Evolutionary conservation across 2,329 filamentous ascomycete species (phyloP).

Genomic region (Alternaria sp.): DNA sequence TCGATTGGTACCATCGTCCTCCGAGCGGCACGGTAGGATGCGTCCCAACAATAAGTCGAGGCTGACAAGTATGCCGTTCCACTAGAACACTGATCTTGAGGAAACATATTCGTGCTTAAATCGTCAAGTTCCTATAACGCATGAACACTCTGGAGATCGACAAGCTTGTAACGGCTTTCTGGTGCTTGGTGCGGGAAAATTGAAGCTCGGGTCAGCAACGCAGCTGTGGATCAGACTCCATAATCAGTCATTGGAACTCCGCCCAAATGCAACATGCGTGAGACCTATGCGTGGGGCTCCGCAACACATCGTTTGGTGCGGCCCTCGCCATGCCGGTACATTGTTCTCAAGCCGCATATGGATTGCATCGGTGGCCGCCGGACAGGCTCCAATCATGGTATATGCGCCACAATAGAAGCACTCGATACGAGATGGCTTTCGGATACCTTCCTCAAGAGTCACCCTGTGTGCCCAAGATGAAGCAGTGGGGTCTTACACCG

Average conservation of each 20-base stretch:
- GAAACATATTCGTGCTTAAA: background rate
- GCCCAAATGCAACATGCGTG: slow-evolving; percentile 9
- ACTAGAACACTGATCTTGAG: background rate
- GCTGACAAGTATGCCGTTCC: slow-evolving; percentile 10
- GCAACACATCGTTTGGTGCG: slow-evolving; percentile 2
- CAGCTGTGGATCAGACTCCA: slow-evolving; percentile 4
- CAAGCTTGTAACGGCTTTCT: slow-evolving; percentile 13
- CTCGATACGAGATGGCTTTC: background rate
- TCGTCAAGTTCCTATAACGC: background rate
- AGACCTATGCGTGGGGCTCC: slow-evolving; percentile 5
- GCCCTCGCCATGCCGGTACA: slow-evolving; percentile 6
- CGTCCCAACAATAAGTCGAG: slow-evolving; percentile 15
- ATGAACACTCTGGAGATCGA: slow-evolving; percentile 10
- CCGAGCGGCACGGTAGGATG: slow-evolving; percentile 13
- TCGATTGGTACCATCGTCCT: slow-evolving; percentile 13
- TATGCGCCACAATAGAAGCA: background rate
- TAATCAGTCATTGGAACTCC: slow-evolving; percentile 12
- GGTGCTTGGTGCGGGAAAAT: slow-evolving; percentile 8
- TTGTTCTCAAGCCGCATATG: slow-evolving; percentile 3
- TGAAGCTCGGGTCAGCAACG: slow-evolving; percentile 9
- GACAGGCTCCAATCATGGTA: slow-evolving; percentile 1
- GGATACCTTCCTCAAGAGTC: background rate
- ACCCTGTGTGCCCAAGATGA: background rate
- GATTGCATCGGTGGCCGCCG: background rate
- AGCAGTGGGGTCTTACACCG: background rate